Evolutionary conservation across 177 flowering plant genomes (phyloP).

Genomic region (Vitis hybrid): DNA sequence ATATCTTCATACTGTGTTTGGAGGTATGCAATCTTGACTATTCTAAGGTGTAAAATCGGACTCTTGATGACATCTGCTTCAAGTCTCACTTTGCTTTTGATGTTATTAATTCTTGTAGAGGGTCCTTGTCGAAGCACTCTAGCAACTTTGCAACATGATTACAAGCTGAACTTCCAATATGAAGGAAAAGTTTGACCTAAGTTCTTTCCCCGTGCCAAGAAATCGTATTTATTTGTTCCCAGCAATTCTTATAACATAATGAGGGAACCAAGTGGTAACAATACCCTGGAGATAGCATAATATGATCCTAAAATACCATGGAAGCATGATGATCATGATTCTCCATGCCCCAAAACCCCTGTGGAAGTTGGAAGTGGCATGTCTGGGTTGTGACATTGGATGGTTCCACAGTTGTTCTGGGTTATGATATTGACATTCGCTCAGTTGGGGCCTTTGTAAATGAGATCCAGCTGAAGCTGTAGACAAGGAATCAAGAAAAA

Average conservation of each 20-base stretch:
- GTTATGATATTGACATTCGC: no score
- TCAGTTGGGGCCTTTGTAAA: no score
- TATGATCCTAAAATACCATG: no score
- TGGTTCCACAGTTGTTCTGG: no score
- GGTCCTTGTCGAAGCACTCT: constrained; percentile 90
- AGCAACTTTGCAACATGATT: constrained; percentile 67
- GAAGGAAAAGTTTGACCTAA: constrained; percentile 78
- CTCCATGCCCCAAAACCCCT: no score
- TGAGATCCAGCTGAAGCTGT: no score
- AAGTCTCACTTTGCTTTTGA: constrained; percentile 5
- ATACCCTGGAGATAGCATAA: no score
- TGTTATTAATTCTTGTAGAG: constrained; percentile 44
- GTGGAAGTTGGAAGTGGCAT: no score
- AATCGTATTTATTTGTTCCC: neutral
- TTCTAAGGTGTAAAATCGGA: neutral
- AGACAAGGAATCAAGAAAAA: no score
- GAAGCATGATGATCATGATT: no score
- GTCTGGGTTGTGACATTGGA: no score
- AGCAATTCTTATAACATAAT: neutral
- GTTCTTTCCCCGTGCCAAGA: neutral
- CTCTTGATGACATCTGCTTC: neutral
- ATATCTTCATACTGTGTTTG: constrained; percentile 72
- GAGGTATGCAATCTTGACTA: constrained; percentile 47
- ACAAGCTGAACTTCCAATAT: constrained; percentile 70
- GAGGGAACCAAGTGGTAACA: no score